Evolutionary conservation across 371 early-diverging fungal species (phyloP).

Genomic region (Apophysomyces sp.): DNA sequence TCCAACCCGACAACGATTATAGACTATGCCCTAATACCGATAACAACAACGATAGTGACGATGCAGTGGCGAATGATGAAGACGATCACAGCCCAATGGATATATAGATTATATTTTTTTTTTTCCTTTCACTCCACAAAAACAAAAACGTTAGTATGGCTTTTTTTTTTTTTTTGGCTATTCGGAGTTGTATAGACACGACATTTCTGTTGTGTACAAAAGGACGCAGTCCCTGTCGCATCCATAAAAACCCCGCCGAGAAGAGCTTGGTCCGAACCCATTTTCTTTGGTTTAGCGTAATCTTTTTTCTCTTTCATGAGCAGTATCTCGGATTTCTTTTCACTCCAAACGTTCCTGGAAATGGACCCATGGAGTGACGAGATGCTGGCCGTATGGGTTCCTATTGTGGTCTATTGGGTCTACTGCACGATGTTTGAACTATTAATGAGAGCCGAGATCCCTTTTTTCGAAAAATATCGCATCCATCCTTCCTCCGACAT

Average conservation of each 20-base stretch:
- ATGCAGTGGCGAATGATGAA: background rate
- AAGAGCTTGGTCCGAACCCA: too few relatives aligned
- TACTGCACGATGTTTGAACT: constrained; percentile 66
- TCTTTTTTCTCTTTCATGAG: background rate
- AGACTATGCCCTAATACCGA: background rate
- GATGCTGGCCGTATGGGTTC: constrained; percentile 58
- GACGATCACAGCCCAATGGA: background rate
- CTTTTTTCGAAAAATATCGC: constrained; percentile 71
- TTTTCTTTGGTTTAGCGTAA: too few relatives aligned
- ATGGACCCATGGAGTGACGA: constrained; percentile 51
- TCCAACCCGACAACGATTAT: background rate
- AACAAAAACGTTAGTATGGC: too few relatives aligned
- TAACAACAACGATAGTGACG: background rate
- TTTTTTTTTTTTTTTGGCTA: too few relatives aligned
- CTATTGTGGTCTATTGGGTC: constrained; percentile 69
- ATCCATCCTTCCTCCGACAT: constrained; percentile 69
- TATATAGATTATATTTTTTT: too few relatives aligned
- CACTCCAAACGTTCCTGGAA: background rate
- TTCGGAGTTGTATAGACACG: too few relatives aligned
- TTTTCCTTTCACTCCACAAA: too few relatives aligned
- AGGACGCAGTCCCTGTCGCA: too few relatives aligned
- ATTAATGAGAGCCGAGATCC: constrained; percentile 54
- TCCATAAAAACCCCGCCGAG: too few relatives aligned
- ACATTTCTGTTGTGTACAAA: too few relatives aligned
- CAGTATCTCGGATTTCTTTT: background rate